phyloP scores from a whole-genome alignment of 2,329 filamentous ascomycete species.

The Fusarium robinianum region DNA sequence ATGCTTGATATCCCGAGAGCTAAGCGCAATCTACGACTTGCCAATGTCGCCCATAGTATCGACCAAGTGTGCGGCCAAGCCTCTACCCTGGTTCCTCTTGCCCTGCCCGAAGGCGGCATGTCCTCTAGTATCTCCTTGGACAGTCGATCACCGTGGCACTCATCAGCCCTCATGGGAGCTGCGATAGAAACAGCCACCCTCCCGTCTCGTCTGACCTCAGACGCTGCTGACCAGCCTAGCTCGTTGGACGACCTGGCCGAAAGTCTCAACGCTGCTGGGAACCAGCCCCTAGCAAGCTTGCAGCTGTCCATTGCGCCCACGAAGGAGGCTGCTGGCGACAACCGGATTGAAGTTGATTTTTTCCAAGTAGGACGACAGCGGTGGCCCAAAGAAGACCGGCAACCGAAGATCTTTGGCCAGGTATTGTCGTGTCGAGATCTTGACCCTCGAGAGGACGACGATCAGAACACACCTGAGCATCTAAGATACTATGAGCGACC shows the following conservation, averaged over 20 bases:
- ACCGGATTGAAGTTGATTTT: constrained; percentile 40
- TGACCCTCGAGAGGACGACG: constrained; percentile 5
- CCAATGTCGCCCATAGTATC: constrained; percentile 76
- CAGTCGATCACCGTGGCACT: constrained; percentile 73
- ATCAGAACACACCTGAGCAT: constrained; percentile 5
- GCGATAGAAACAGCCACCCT: constrained; percentile 80
- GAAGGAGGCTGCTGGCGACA: constrained; percentile 37
- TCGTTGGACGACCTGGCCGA: constrained; percentile 67
- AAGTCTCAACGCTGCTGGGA: constrained; percentile 74
- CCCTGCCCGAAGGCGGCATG: constrained; percentile 60
- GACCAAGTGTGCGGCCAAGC: constrained; percentile 70
- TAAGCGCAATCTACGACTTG: constrained; percentile 58
- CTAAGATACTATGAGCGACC: constrained; percentile 23
- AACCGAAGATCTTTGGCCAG: constrained; percentile 39
- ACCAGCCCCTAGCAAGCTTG: constrained; percentile 76
- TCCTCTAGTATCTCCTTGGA: constrained; percentile 66
- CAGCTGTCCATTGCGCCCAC: constrained; percentile 62
- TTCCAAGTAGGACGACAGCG: constrained; percentile 36
- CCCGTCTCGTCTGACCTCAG: constrained; percentile 68
- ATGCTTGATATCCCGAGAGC: constrained; percentile 59
- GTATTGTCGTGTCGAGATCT: constrained; percentile 33
- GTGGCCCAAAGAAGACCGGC: constrained; percentile 10
- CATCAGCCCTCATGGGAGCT: constrained; percentile 73
- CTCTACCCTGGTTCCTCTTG: constrained; percentile 77
- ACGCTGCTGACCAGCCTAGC: constrained; percentile 44